Percentiles rank a stretch among this genome's conserved stretches.
These are phyloP conservation scores for Epithele typhae DNA, from an alignment of 768 basidiomycete genomes.

Conservation along the genomic window DNA sequence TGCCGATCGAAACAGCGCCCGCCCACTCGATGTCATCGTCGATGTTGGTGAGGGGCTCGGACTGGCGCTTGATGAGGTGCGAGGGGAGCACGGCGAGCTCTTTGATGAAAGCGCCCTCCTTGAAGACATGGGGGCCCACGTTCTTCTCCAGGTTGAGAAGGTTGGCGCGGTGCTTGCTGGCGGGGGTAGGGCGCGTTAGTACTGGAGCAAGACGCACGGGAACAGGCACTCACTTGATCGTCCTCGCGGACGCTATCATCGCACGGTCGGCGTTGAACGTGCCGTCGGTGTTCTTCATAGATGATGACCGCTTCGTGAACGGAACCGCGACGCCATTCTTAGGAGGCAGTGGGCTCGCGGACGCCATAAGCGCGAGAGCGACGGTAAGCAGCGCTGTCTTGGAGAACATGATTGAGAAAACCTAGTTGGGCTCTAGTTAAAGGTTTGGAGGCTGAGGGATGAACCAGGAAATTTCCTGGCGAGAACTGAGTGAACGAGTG, in stretches of 20 bases:
- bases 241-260: slow-evolving; percentile 19
- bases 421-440: too few species aligned
- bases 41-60: slow-evolving; percentile 32
- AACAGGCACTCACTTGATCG: slow-evolving; percentile 23
- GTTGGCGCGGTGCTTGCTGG: slow-evolving; percentile 36
- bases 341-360: slow-evolving; percentile 21
- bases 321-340: slow-evolving; percentile 20
- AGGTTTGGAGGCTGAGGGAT: too few species aligned
- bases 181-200: not conserved
- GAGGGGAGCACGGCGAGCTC: slow-evolving; percentile 12
- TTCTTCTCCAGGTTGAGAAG: slow-evolving; percentile 33
- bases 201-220: too few species aligned
- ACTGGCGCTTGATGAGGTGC: slow-evolving; percentile 27
- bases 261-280: slow-evolving; percentile 27
- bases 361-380: slow-evolving; percentile 23
- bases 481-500: too few species aligned
- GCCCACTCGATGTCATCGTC: slow-evolving; percentile 36
- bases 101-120: slow-evolving; percentile 28
- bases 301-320: slow-evolving; percentile 19
- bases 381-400: slow-evolving; percentile 24
- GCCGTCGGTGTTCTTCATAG: slow-evolving; percentile 25
- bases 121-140: slow-evolving; percentile 22
- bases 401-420: too few species aligned
- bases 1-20: slow-evolving; percentile 36
- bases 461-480: too few species aligned